Evolutionary conservation across 2,329 filamentous ascomycete genomes (phyloP).

Genomic region (Phyllosticta citrichinensis): DNA sequence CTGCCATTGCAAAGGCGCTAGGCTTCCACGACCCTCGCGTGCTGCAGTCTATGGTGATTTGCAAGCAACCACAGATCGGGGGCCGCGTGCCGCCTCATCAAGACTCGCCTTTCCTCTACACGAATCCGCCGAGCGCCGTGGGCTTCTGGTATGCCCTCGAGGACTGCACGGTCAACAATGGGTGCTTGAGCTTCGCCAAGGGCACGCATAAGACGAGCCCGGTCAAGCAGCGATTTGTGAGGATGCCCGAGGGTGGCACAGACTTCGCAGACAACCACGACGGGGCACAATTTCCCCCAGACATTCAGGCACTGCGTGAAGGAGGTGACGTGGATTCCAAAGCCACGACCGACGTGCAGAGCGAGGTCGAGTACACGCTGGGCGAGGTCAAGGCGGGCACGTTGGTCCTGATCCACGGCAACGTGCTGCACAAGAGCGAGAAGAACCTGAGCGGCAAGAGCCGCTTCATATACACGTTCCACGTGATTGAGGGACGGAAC

Average conservation of each 20-base stretch:
- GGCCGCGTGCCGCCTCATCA: constrained; percentile 86
- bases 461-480: constrained; percentile 93
- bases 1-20: constrained; percentile 57
- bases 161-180: constrained; percentile 78
- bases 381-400: constrained; percentile 86
- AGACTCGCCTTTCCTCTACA: constrained; percentile 88
- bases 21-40: constrained; percentile 67
- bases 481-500: constrained; percentile 78
- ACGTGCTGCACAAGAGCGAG: constrained; percentile 92
- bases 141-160: constrained; percentile 98
- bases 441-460: constrained; percentile 79
- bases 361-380: constrained; percentile 54
- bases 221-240: constrained; percentile 65
- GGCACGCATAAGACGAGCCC: constrained; percentile 70
- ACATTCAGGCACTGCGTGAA: constrained; percentile 28
- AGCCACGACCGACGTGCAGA: constrained; percentile 27
- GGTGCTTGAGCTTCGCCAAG: constrained; percentile 75
- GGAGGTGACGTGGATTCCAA: background rate
- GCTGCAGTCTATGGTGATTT: constrained; percentile 95
- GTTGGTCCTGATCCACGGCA: constrained; percentile 89
- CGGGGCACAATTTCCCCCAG: constrained; percentile 52
- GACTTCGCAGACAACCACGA: constrained; percentile 49
- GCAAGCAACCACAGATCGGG: constrained; percentile 95
- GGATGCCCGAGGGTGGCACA: constrained; percentile 38
- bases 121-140: constrained; percentile 75